A percentile compares a stretch with the other conserved stretches of the same genome.
These are phyloP conservation scores for Mycena leptocephala DNA, from an alignment of 768 basidiomycete species.

Conservation along the genomic window DNA sequence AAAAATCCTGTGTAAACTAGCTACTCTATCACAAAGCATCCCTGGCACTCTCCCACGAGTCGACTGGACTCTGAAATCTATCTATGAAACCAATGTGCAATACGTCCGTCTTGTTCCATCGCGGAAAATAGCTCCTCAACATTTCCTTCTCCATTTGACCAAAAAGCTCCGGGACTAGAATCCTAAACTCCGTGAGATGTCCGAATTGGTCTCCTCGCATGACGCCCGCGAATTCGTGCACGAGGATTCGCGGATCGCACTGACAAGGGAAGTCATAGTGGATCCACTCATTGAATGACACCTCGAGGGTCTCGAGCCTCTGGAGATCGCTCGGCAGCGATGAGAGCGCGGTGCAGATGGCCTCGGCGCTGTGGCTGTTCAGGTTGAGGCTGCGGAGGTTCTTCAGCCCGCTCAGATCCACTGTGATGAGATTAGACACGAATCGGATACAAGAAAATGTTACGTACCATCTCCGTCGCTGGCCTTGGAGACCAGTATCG, in stretches of 20 bases:
- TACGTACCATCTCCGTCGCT: conserved; percentile 10
- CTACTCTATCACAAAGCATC: too few relatives aligned
- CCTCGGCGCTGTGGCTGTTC: background rate
- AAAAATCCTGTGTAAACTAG: too few relatives aligned
- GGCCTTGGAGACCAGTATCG: background rate
- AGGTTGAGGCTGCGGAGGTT: background rate
- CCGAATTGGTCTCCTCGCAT: background rate
- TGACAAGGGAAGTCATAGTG: background rate
- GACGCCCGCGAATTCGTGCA: background rate
- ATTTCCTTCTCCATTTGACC: background rate
- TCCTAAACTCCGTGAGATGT: background rate
- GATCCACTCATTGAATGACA: background rate
- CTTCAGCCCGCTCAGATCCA: conserved; percentile 13
- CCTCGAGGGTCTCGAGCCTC: background rate
- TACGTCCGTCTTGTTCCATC: conserved; percentile 15
- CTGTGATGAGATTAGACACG: background rate
- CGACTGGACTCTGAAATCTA: background rate
- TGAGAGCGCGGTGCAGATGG: background rate
- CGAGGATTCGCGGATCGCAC: background rate
- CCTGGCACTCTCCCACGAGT: background rate
- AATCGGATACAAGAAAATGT: too few relatives aligned
- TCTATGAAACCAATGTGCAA: background rate
- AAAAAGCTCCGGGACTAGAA: background rate
- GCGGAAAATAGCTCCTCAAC: conserved; percentile 11
- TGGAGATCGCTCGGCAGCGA: background rate